Evolutionary conservation across 257 asterid species (phyloP).

Genomic region (Nicotiana undulata): DNA sequence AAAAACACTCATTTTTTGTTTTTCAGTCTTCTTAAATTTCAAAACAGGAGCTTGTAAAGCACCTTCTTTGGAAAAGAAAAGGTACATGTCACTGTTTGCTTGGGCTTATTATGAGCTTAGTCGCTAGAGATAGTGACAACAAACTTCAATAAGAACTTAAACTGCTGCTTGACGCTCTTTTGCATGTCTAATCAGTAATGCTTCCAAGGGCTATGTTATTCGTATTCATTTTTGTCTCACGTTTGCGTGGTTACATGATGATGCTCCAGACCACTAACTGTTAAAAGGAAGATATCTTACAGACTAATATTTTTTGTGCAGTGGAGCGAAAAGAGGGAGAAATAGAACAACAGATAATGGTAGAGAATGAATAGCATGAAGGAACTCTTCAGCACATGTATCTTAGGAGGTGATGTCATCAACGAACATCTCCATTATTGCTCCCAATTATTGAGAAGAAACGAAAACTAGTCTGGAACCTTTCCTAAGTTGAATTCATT

Average conservation of each 20-base stretch:
- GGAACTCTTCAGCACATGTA: not conserved
- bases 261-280: not conserved
- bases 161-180: not conserved
- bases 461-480: not conserved
- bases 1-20: not conserved
- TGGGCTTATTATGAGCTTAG: not conserved
- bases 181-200: not conserved
- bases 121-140: not conserved
- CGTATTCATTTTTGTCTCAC: not conserved
- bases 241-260: not conserved
- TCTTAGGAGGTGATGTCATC: not conserved
- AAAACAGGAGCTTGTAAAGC: not conserved
- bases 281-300: not conserved
- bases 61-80: conserved; percentile 2
- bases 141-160: not conserved
- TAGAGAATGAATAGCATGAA: not conserved
- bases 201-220: not conserved
- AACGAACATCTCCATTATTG: not conserved
- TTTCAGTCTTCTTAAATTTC: not conserved
- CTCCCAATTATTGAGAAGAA: not conserved
- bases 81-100: not conserved
- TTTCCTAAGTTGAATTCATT: no score
- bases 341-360: not conserved
- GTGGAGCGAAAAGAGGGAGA: not conserved
- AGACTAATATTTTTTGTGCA: not conserved